Evolutionary conservation across 345 rosid genomes (phyloP).

Genomic region (Cardamine occulta): DNA sequence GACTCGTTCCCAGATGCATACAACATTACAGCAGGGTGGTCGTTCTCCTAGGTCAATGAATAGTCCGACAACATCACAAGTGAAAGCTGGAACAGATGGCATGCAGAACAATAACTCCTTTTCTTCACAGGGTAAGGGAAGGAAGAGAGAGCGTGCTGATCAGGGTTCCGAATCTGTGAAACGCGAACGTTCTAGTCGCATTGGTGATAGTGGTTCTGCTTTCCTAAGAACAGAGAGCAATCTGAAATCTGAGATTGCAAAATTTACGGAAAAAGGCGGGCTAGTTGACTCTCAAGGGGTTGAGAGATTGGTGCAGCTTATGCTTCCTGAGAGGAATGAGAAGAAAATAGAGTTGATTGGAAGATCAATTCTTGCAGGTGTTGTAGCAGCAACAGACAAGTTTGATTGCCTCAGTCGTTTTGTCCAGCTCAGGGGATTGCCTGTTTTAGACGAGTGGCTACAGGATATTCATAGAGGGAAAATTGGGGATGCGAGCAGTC

Average conservation of each 20-base stretch:
- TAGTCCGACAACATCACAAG: slow-evolving; percentile 78
- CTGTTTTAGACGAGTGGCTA: slow-evolving; percentile 94
- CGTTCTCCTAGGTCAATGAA: slow-evolving; percentile 79
- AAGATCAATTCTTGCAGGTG: slow-evolving; percentile 70
- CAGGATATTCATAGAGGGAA: slow-evolving; percentile 96
- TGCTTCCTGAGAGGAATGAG: slow-evolving; percentile 62
- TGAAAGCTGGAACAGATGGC: slow-evolving; percentile 70
- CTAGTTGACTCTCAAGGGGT: slow-evolving; percentile 78
- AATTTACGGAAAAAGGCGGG: slow-evolving; percentile 79
- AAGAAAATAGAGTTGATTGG: slow-evolving; percentile 72
- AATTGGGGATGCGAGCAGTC: slow-evolving; percentile 64
- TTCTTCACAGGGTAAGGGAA: slow-evolving; percentile 79
- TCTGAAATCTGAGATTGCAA: slow-evolving; percentile 71
- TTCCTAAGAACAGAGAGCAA: slow-evolving; percentile 56
- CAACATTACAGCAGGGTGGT: slow-evolving; percentile 74
- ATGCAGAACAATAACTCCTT: slow-evolving; percentile 60
- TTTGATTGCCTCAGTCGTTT: slow-evolving; percentile 78
- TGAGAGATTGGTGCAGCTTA: slow-evolving; percentile 77
- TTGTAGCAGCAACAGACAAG: slow-evolving; percentile 82
- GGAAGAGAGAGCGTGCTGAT: slow-evolving; percentile 88
- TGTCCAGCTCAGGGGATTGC: slow-evolving; percentile 85
- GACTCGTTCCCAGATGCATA: slow-evolving; percentile 77
- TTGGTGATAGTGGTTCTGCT: slow-evolving; percentile 72
- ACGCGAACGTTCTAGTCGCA: slow-evolving; percentile 68
- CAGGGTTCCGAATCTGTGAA: slow-evolving; percentile 71